A percentile compares a stretch with the other conserved stretches of the same genome.
phyloP scores from a whole-genome alignment of 345 rosid species.

The Rhizophora apiculata region DNA sequence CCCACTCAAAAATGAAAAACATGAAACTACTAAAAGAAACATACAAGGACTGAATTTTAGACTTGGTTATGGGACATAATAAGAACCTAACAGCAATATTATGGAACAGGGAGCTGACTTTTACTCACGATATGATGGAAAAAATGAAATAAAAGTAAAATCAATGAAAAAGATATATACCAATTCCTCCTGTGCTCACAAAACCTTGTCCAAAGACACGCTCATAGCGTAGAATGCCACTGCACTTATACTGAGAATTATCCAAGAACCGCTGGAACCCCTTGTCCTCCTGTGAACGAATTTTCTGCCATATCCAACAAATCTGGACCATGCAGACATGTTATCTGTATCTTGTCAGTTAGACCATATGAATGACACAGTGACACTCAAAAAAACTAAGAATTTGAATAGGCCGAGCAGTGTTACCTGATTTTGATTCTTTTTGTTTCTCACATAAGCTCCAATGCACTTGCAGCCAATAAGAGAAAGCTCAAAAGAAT shows the following conservation, averaged over 20 bases:
- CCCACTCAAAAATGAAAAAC: too few relatives aligned
- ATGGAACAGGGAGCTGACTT: too few relatives aligned
- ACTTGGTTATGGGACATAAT: too few relatives aligned
- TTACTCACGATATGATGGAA: too few relatives aligned
- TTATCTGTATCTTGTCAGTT: constrained; percentile 3
- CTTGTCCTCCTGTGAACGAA: constrained; percentile 63
- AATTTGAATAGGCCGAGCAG: background rate
- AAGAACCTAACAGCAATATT: too few relatives aligned
- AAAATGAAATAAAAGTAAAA: too few relatives aligned
- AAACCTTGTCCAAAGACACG: constrained; percentile 89
- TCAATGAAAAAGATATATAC: constrained; percentile 35
- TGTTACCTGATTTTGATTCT: constrained; percentile 89
- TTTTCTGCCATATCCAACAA: constrained; percentile 91
- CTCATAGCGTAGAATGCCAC: constrained; percentile 85
- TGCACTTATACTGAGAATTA: constrained; percentile 80
- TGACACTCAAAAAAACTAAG: background rate
- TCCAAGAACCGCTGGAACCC: constrained; percentile 97
- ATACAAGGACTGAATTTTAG: too few relatives aligned
- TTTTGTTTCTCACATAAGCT: constrained; percentile 88
- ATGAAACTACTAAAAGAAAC: too few relatives aligned
- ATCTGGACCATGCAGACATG: constrained; percentile 51
- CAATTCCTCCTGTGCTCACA: constrained; percentile 96
- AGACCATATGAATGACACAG: background rate
- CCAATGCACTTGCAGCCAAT: constrained; percentile 88
- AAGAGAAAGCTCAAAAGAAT: constrained; percentile 71